Conservation (phyloP, 2,329 filamentous ascomycete species). For the Tolypocladium cylindrosporum region DNA sequence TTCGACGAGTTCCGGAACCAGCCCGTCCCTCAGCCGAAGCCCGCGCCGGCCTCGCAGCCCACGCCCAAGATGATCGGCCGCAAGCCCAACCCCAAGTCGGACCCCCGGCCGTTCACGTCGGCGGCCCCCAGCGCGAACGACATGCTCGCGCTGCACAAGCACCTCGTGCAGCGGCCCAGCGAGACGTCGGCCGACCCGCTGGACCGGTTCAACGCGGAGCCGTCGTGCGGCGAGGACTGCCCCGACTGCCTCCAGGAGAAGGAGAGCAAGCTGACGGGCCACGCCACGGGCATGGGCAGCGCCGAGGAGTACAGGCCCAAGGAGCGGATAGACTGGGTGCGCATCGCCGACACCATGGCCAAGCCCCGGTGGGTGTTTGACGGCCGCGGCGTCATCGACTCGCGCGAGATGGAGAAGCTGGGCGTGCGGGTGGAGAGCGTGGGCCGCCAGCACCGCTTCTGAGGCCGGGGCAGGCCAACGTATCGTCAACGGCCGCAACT, state of each 20-base stretch:
- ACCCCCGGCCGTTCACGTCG: constrained; percentile 35
- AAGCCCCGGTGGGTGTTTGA: constrained; percentile 48
- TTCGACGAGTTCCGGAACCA: constrained; percentile 44
- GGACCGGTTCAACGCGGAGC: constrained; percentile 32
- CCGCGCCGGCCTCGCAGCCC: constrained; percentile 14
- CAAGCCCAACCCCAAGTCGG: constrained; percentile 29
- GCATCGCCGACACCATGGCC: constrained; percentile 37
- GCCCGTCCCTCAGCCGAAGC: constrained; percentile 19
- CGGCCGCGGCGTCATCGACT: constrained; percentile 43
- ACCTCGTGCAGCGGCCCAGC: constrained; percentile 24
- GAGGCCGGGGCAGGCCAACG: constrained; percentile 10
- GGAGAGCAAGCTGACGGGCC: constrained; percentile 26
- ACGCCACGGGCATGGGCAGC: constrained; percentile 31
- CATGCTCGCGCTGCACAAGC: constrained; percentile 36
- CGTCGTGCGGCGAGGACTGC: constrained; percentile 33
- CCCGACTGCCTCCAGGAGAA: constrained; percentile 37
- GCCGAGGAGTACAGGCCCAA: constrained; percentile 35
- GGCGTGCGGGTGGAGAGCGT: constrained; percentile 43
- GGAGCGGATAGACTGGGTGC: constrained; percentile 41
- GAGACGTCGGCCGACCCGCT: constrained; percentile 31
- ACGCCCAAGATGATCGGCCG: constrained; percentile 20
- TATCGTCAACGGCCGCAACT: background rate
- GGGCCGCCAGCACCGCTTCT: constrained; percentile 35
- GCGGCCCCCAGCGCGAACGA: constrained; percentile 31
- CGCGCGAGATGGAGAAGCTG: constrained; percentile 35